These are phyloP conservation scores for Byssothecium circinans DNA, from an alignment of 2,329 filamentous ascomycete species.

Conservation along the genomic window DNA sequence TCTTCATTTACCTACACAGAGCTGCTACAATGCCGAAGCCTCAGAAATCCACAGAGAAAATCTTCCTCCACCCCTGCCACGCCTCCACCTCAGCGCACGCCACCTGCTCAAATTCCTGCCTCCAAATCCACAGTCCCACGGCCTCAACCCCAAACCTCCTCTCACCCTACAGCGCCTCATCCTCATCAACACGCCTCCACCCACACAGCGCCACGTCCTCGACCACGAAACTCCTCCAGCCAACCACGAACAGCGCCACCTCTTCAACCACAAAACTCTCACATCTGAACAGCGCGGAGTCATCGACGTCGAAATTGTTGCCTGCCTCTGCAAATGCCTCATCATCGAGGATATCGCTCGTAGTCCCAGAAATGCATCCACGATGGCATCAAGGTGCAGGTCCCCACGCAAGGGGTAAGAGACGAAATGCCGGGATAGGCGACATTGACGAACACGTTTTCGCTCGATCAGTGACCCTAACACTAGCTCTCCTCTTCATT, in stretches of 20 bases:
- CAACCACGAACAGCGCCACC: neutral
- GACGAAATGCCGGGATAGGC: neutral
- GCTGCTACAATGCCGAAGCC: neutral
- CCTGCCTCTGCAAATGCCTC: no score
- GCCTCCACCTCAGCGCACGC: neutral
- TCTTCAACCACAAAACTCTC: neutral
- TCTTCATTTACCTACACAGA: no score
- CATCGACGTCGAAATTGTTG: no score
- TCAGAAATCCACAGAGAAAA: neutral
- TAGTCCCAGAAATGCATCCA: neutral
- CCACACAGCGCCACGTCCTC: neutral
- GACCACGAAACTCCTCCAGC: neutral
- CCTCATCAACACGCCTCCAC: neutral
- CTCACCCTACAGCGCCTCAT: neutral
- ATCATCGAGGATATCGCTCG: no score
- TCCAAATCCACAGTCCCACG: neutral
- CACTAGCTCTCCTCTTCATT: conserved; percentile 18
- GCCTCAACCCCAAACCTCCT: neutral
- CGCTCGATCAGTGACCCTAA: conserved; percentile 24
- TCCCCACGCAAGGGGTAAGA: neutral
- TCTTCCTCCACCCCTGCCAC: neutral
- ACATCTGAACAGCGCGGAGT: neutral
- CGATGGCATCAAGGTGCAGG: neutral
- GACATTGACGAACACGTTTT: conserved; percentile 18
- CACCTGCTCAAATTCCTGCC: neutral